Percentiles rank a stretch among this genome's conserved stretches.
These are phyloP conservation scores for Cryptosporidium meleagridis DNA, from an alignment of 169 alveolate genomes.

Conservation along the genomic window DNA sequence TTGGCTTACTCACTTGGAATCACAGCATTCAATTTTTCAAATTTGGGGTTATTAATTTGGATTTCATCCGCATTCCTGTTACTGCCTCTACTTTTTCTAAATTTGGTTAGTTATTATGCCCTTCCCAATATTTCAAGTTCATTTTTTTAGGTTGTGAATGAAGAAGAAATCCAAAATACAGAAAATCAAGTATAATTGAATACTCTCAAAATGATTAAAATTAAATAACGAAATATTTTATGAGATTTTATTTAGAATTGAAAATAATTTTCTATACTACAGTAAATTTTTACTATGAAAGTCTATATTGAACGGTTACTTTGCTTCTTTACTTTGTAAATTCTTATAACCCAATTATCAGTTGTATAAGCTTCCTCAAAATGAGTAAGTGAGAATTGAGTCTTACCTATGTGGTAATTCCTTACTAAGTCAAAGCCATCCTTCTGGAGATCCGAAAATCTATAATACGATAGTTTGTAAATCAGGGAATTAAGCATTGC, in stretches of 20 bases:
- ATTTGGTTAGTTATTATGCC: slow-evolving; percentile 33
- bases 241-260: neutral
- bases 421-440: slow-evolving; percentile 93
- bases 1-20: slow-evolving; percentile 89
- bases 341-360: slow-evolving; percentile 96
- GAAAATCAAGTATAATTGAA: slow-evolving; percentile 17
- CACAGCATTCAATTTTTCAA: slow-evolving; percentile 88
- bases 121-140: neutral
- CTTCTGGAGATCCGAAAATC: slow-evolving; percentile 89
- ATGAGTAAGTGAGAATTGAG: slow-evolving; percentile 86
- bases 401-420: slow-evolving; percentile 82
- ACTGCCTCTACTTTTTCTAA: slow-evolving; percentile 83
- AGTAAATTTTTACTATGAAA: slow-evolving; percentile 8
- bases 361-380: slow-evolving; percentile 97
- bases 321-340: slow-evolving; percentile 87
- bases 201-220: neutral
- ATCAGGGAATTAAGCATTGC: slow-evolving; percentile 92
- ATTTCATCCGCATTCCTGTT: slow-evolving; percentile 86
- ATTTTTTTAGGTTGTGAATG: slow-evolving; percentile 58
- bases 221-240: neutral
- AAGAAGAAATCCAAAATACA: slow-evolving; percentile 45
- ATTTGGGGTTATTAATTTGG: slow-evolving; percentile 88
- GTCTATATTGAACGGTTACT: slow-evolving; percentile 27
- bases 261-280: slow-evolving; percentile 11
- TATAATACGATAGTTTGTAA: slow-evolving; percentile 93